Evolutionary conservation across 2,329 filamentous ascomycete genomes (phyloP).

Genomic region (Ustulina deusta): DNA sequence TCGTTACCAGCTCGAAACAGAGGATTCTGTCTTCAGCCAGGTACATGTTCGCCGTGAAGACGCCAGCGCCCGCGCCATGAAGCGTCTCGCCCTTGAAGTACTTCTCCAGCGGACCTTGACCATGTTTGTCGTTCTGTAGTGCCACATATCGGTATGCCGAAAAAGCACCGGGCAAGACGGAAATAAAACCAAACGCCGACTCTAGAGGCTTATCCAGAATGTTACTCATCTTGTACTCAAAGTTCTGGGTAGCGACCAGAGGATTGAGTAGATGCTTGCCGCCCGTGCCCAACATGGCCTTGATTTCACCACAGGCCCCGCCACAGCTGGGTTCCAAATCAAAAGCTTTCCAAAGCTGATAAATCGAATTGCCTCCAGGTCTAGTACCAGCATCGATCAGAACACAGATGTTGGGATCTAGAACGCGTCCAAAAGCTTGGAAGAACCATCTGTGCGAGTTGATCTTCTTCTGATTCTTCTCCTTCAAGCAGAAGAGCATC

Average conservation of each 20-base stretch:
- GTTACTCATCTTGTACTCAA: slow-evolving; percentile 99
- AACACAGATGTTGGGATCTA: slow-evolving; percentile 97
- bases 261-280: slow-evolving; percentile 90
- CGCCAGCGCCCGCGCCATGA: slow-evolving; percentile 94
- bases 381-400: slow-evolving; percentile 96
- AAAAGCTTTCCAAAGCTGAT: slow-evolving; percentile 98
- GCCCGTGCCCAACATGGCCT: slow-evolving; percentile 90
- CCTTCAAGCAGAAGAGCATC: slow-evolving; percentile 97
- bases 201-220: slow-evolving; percentile 98
- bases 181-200: slow-evolving; percentile 98
- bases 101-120: slow-evolving; percentile 93
- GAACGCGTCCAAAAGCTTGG: slow-evolving; percentile 90
- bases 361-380: slow-evolving; percentile 93
- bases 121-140: slow-evolving; percentile 94
- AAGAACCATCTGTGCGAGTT: slow-evolving; percentile 99
- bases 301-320: slow-evolving; percentile 97
- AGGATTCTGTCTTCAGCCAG: slow-evolving; percentile 91
- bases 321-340: slow-evolving; percentile 98
- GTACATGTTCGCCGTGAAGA: slow-evolving; percentile 98
- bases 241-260: slow-evolving; percentile 95
- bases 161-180: slow-evolving; percentile 92
- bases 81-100: slow-evolving; percentile 99
- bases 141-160: slow-evolving; percentile 97
- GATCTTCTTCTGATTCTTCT: slow-evolving; percentile 99
- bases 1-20: slow-evolving; percentile 97